These are phyloP conservation scores for Xylaria cubensis DNA, from an alignment of 495 filamentous ascomycete species.

Conservation along the genomic window DNA sequence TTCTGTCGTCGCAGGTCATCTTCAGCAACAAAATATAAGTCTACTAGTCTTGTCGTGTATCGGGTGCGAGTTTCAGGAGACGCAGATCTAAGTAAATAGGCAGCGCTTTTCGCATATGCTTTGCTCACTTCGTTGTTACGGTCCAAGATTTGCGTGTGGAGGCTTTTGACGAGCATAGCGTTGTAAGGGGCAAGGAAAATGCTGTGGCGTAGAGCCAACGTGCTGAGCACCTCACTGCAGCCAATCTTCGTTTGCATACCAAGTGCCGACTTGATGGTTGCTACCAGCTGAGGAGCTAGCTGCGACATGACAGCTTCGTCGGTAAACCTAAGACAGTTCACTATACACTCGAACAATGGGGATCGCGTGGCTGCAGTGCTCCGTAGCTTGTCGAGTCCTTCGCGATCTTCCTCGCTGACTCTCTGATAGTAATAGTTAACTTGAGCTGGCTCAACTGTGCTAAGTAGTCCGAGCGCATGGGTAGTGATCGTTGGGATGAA, in stretches of 20 bases:
- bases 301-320: constrained; percentile 77
- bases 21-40: constrained; percentile 80
- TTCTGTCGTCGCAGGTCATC: constrained; percentile 75
- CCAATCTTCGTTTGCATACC: constrained; percentile 94
- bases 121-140: constrained; percentile 88
- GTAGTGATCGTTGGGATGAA: constrained; percentile 84
- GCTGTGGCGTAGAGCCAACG: constrained; percentile 79
- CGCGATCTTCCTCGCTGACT: constrained; percentile 82
- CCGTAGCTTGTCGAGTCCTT: constrained; percentile 85
- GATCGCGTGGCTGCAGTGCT: constrained; percentile 78
- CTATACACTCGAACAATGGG: constrained; percentile 94
- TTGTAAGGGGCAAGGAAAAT: constrained; percentile 78
- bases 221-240: constrained; percentile 82
- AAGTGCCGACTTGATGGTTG: constrained; percentile 81
- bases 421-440: constrained; percentile 94
- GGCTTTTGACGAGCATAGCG: constrained; percentile 74
- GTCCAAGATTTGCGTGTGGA: constrained; percentile 82
- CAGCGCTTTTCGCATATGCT: constrained; percentile 83
- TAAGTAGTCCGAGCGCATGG: constrained; percentile 78
- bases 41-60: constrained; percentile 68
- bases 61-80: constrained; percentile 71
- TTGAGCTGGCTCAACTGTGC: constrained; percentile 81
- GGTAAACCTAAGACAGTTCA: constrained; percentile 84
- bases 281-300: constrained; percentile 73
- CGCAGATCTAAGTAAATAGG: constrained; percentile 81